These are phyloP conservation scores for Uromyces viciae-fabae DNA, from an alignment of 1,284 basidiomycete species.

Conservation along the genomic window DNA sequence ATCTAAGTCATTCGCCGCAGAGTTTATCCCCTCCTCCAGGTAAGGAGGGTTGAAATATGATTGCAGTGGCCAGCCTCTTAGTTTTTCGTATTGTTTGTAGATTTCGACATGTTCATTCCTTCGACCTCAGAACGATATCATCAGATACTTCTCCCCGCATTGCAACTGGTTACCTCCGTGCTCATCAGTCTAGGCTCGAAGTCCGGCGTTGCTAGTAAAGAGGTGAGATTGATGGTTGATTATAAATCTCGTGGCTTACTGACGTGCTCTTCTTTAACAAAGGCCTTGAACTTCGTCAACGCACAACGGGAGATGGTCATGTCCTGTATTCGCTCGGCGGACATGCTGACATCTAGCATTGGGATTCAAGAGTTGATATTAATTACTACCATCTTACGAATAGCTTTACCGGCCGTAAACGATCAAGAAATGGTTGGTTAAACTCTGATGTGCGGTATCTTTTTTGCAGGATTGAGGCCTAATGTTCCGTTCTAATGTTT, in stretches of 20 bases:
- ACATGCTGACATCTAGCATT: constrained; percentile 64
- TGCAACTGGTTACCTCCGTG: constrained; percentile 62
- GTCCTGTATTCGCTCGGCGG: constrained; percentile 70
- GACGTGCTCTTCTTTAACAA: neutral
- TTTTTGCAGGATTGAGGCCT: neutral
- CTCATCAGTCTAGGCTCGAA: constrained; percentile 40
- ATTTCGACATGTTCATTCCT: constrained; percentile 78
- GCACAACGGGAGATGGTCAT: constrained; percentile 74
- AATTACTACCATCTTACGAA: constrained; percentile 67
- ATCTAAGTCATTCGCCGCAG: constrained; percentile 74
- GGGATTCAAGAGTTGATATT: constrained; percentile 72
- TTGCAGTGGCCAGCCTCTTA: neutral
- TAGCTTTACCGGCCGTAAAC: constrained; percentile 66
- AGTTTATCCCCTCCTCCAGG: constrained; percentile 71
- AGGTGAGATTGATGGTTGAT: constrained; percentile 45
- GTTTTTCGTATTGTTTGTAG: neutral
- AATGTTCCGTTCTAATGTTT: too few species aligned
- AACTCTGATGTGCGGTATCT: constrained; percentile 11
- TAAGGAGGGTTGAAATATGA: neutral
- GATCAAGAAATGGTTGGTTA: constrained; percentile 70
- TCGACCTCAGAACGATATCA: constrained; percentile 82
- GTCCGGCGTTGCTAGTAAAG: constrained; percentile 66
- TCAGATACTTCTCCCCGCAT: constrained; percentile 75
- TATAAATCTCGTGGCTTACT: constrained; percentile 10
- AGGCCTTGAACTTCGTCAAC: constrained; percentile 72